These are phyloP conservation scores for Fusarium tanahbumbuense DNA, from an alignment of 2,329 filamentous ascomycete species.

Conservation along the genomic window DNA sequence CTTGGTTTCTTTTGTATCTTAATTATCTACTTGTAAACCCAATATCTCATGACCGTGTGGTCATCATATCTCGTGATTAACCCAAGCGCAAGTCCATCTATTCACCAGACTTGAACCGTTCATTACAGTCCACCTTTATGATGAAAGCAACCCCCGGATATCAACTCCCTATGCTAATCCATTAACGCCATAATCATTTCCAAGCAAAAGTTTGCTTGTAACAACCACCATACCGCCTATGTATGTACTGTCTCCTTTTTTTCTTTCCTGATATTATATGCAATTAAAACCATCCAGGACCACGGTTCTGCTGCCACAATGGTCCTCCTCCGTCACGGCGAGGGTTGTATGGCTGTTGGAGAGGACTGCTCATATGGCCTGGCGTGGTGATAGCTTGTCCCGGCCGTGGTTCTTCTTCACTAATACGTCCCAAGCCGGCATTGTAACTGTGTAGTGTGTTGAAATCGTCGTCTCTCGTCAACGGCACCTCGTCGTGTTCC, in stretches of 20 bases:
- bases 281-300: conserved; percentile 59
- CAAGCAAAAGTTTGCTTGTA: conserved; percentile 4
- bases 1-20: conserved; percentile 25
- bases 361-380: conserved; percentile 31
- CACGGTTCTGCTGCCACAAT: conserved; percentile 66
- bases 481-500: conserved; percentile 54
- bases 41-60: conserved; percentile 29
- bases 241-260: conserved; percentile 6
- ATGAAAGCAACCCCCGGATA: conserved; percentile 28
- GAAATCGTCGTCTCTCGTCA: conserved; percentile 59
- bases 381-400: conserved; percentile 35
- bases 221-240: not conserved
- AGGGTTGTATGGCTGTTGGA: conserved; percentile 33
- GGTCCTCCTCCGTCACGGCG: conserved; percentile 53
- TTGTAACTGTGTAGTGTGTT: conserved; percentile 53
- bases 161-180: conserved; percentile 31
- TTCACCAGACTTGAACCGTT: conserved; percentile 10
- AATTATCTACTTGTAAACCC: conserved; percentile 30
- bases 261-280: conserved; percentile 12
- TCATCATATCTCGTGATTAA: conserved; percentile 34
- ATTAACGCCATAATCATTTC: conserved; percentile 11
- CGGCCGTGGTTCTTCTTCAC: conserved; percentile 48
- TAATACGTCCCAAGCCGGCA: conserved; percentile 54
- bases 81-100: conserved; percentile 16
- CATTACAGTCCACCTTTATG: conserved; percentile 22